These are phyloP conservation scores for Parastagonospora nodorum DNA, from an alignment of 2,329 filamentous ascomycete genomes.

Conservation along the genomic window DNA sequence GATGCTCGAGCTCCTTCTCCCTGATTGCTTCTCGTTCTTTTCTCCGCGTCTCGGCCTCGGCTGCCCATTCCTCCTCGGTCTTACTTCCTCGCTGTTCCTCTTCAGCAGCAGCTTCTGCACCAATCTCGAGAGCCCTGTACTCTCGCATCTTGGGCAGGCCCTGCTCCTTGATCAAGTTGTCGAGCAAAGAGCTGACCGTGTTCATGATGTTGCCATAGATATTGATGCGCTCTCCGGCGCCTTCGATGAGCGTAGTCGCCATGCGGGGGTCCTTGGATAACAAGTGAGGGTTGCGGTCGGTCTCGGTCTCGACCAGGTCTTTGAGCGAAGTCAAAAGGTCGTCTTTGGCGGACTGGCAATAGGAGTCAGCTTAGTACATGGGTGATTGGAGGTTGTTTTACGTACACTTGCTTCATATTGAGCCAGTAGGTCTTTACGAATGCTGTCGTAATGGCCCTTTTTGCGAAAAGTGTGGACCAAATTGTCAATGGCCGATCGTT, in stretches of 20 bases:
- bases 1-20: constrained; percentile 65
- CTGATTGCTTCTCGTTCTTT: constrained; percentile 66
- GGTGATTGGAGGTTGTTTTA: constrained; percentile 3
- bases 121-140: constrained; percentile 70
- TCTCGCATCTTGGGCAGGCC: constrained; percentile 74
- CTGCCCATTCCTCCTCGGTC: constrained; percentile 74
- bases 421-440: constrained; percentile 78
- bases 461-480: constrained; percentile 85
- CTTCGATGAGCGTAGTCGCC: constrained; percentile 76
- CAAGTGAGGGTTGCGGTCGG: constrained; percentile 74
- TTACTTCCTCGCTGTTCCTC: constrained; percentile 71
- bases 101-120: constrained; percentile 68
- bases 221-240: constrained; percentile 75
- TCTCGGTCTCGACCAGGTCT: constrained; percentile 72
- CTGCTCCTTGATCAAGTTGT: constrained; percentile 61
- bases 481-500: constrained; percentile 73
- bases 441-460: constrained; percentile 79
- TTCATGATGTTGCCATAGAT: constrained; percentile 74
- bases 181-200: constrained; percentile 70
- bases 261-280: constrained; percentile 75
- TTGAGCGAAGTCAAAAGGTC: constrained; percentile 70
- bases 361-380: constrained; percentile 1
- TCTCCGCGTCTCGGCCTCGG: constrained; percentile 66
- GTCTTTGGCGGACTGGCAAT: constrained; percentile 67
- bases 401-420: constrained; percentile 73